Percentiles rank a stretch among this genome's conserved stretches.
Conservation (phyloP, 1,284 basidiomycete species). For the Malassezia caprae region DNA sequence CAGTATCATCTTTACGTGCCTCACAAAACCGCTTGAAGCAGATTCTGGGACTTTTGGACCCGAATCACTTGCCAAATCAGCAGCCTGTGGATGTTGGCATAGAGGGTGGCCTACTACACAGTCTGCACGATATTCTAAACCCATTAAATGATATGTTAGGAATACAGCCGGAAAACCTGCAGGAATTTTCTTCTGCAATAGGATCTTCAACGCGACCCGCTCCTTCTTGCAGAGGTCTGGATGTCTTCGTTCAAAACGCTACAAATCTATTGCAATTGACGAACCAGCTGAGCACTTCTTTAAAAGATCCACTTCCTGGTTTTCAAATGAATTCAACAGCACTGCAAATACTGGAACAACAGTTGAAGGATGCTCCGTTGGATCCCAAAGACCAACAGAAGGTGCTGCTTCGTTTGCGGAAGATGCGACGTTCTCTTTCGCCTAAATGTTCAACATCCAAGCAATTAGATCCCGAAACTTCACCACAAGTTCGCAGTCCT, state of each 20-base stretch:
- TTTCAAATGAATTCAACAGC: not conserved
- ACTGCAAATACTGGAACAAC: not conserved
- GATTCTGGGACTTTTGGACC: constrained; percentile 2
- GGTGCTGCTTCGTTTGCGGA: constrained; percentile 7
- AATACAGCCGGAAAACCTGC: not conserved
- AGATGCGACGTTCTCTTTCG: not conserved
- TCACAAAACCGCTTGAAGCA: constrained; percentile 3
- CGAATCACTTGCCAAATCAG: not conserved
- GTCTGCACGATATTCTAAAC: constrained; percentile 5
- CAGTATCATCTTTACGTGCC: not conserved
- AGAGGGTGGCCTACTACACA: constrained; percentile 10
- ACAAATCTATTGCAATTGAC: not conserved
- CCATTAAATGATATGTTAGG: constrained; percentile 4
- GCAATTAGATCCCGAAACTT: not conserved
- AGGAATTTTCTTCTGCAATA: constrained; percentile 6
- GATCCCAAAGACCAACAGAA: not conserved
- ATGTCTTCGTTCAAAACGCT: not conserved
- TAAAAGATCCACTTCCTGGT: not conserved
- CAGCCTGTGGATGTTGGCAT: not conserved
- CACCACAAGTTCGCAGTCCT: not conserved
- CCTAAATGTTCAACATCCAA: not conserved
- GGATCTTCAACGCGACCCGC: not conserved
- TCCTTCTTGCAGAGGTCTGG: not conserved
- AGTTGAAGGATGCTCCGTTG: not conserved
- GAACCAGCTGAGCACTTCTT: not conserved